Evolutionary conservation across 192 early-diverging fungal genomes (phyloP).

Genomic region (Pilaira anomala): DNA sequence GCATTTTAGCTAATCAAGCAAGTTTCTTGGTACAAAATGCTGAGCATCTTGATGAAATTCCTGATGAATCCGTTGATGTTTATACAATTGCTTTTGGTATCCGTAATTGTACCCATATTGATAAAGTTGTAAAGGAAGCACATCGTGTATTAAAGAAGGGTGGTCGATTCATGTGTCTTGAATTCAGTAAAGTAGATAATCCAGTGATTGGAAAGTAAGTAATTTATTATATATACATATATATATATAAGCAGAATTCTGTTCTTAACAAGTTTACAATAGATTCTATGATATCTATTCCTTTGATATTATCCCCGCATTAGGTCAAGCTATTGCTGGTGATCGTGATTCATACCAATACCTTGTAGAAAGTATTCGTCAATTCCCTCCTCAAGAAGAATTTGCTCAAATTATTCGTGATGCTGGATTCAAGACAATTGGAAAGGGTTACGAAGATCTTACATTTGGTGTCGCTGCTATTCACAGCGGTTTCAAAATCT

Average conservation of each 20-base stretch:
- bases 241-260: not conserved
- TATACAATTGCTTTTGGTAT: slow-evolving; percentile 99
- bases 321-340: slow-evolving; percentile 84
- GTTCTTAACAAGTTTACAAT: not conserved
- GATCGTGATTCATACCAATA: slow-evolving; percentile 96
- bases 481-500: slow-evolving; percentile 93
- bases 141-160: slow-evolving; percentile 93
- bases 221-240: not conserved
- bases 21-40: slow-evolving; percentile 86
- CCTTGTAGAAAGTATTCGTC: slow-evolving; percentile 93
- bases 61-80: slow-evolving; percentile 78
- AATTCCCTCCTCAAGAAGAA: slow-evolving; percentile 85
- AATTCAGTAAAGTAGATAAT: slow-evolving; percentile 89
- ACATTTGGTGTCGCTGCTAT: slow-evolving; percentile 98
- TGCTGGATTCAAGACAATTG: slow-evolving; percentile 86
- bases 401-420: slow-evolving; percentile 91
- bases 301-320: slow-evolving; percentile 87
- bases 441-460: slow-evolving; percentile 88
- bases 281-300: slow-evolving; percentile 90
- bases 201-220: slow-evolving; percentile 76
- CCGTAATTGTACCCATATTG: slow-evolving; percentile 93
- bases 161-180: slow-evolving; percentile 93
- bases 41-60: slow-evolving; percentile 73
- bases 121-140: slow-evolving; percentile 84
- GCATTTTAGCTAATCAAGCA: slow-evolving; percentile 55